A percentile compares a stretch with the other conserved stretches of the same genome.
Conservation (phyloP, 2,329 filamentous ascomycete genomes). For the Akanthomyces muscarius region DNA sequence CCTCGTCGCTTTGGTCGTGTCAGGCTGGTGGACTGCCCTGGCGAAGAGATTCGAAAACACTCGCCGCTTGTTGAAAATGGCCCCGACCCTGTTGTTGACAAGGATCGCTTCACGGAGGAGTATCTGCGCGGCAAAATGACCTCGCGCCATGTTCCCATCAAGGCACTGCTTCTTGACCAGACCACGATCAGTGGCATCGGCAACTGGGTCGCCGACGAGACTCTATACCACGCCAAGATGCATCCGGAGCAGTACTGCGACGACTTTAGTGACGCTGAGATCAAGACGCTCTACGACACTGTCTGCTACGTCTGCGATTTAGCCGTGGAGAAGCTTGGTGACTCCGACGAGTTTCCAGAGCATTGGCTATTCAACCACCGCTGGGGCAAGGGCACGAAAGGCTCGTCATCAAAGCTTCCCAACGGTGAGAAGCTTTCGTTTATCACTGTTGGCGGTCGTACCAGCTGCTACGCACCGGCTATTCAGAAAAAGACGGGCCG, state of each 20-base stretch:
- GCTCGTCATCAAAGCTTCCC: constrained; percentile 61
- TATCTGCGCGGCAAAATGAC: constrained; percentile 70
- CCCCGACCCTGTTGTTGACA: constrained; percentile 84
- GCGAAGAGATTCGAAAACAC: constrained; percentile 67
- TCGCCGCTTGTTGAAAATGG: constrained; percentile 87
- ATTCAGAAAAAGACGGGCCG: constrained; percentile 74
- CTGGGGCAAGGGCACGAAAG: constrained; percentile 87
- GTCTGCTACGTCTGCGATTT: constrained; percentile 76
- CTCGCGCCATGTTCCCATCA: constrained; percentile 79
- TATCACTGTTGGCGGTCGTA: constrained; percentile 84
- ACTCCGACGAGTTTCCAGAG: constrained; percentile 78
- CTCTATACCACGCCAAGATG: constrained; percentile 81
- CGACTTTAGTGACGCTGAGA: constrained; percentile 68
- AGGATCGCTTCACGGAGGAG: constrained; percentile 67
- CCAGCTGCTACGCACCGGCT: constrained; percentile 80
- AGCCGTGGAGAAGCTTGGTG: constrained; percentile 72
- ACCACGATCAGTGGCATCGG: constrained; percentile 86
- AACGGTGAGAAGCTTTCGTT: constrained; percentile 83
- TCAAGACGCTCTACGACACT: constrained; percentile 65
- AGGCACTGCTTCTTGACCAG: constrained; percentile 85
- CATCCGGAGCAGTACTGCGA: constrained; percentile 94
- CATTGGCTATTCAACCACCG: constrained; percentile 86
- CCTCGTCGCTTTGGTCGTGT: constrained; percentile 74
- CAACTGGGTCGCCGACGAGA: constrained; percentile 96
- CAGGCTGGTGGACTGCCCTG: constrained; percentile 76